Evolutionary conservation across 2,329 filamentous ascomycete genomes (phyloP).

Genomic region (Hansfordia pulvinata): DNA sequence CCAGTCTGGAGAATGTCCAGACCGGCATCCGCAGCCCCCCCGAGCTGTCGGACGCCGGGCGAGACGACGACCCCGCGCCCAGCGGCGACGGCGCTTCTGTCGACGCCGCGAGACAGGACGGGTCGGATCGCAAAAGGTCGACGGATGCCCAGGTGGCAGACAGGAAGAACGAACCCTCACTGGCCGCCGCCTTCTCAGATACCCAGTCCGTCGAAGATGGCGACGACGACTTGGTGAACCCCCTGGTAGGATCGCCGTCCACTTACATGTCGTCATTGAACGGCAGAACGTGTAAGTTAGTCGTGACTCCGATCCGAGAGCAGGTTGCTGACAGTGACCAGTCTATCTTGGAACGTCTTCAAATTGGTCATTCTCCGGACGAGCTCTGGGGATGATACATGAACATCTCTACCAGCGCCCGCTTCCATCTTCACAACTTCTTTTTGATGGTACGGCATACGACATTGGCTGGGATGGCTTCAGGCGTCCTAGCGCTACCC

Average conservation of each 20-base stretch:
- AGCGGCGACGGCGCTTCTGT: too few species aligned
- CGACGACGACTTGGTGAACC: slow-evolving; percentile 23
- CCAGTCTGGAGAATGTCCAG: slow-evolving; percentile 21
- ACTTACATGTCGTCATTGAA: slow-evolving; percentile 25
- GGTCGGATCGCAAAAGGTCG: too few species aligned
- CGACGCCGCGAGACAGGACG: too few species aligned
- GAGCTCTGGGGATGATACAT: slow-evolving; percentile 32
- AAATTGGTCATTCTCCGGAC: slow-evolving; percentile 39
- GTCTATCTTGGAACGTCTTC: slow-evolving; percentile 41
- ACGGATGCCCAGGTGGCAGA: too few species aligned
- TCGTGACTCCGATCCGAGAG: neutral
- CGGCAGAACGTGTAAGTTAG: slow-evolving; percentile 25
- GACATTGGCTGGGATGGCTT: slow-evolving; percentile 34
- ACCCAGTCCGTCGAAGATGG: slow-evolving; percentile 12
- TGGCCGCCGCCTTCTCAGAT: slow-evolving; percentile 6
- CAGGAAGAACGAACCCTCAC: slow-evolving; percentile 11
- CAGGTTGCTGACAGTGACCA: slow-evolving; percentile 12
- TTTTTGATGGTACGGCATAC: slow-evolving; percentile 37
- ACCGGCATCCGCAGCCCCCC: too few species aligned
- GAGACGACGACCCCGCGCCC: too few species aligned
- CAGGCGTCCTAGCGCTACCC: neutral
- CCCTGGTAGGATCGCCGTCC: slow-evolving; percentile 23
- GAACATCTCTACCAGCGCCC: slow-evolving; percentile 28
- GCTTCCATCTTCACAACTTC: slow-evolving; percentile 25
- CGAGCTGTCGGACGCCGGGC: too few species aligned